A percentile compares a stretch with the other conserved stretches of the same genome.
Conservation (phyloP, 192 early-diverging fungal genomes). For the Chytriomyces hyalinus region DNA sequence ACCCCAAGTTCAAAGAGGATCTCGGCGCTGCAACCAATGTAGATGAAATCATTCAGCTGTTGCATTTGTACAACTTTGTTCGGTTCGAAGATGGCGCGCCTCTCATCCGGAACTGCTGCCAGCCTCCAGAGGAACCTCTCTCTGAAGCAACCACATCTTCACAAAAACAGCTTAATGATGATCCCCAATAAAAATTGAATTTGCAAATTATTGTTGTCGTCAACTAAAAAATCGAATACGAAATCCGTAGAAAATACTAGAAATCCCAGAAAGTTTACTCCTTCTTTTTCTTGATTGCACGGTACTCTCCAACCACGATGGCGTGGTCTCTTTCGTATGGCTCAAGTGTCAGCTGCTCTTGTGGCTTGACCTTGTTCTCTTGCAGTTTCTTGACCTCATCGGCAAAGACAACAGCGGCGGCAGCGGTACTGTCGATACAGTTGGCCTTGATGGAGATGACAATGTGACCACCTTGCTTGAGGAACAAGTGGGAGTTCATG, state of each 20-base stretch:
- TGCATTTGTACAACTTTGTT: neutral
- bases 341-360: constrained; percentile 96
- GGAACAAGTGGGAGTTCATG: constrained; percentile 96
- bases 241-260: too few relatives aligned
- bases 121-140: too few relatives aligned
- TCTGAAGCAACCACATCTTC: too few relatives aligned
- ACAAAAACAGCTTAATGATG: too few relatives aligned
- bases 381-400: constrained; percentile 96
- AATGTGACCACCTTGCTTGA: constrained; percentile 96
- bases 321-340: constrained; percentile 99
- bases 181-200: too few relatives aligned
- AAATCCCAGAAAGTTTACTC: neutral
- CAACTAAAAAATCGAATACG: too few relatives aligned
- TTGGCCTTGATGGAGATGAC: constrained; percentile 99
- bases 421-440: constrained; percentile 99
- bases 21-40: neutral
- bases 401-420: constrained; percentile 95
- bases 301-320: constrained; percentile 90
- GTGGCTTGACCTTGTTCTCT: constrained; percentile 85
- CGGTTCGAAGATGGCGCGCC: too few relatives aligned
- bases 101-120: too few relatives aligned
- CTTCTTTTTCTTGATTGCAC: constrained; percentile 51
- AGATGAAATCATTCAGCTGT: neutral
- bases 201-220: too few relatives aligned
- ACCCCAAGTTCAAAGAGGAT: constrained; percentile 11